phyloP scores from a whole-genome alignment of 2,329 filamentous ascomycete genomes.

The Pyrenochaeta sp. region DNA sequence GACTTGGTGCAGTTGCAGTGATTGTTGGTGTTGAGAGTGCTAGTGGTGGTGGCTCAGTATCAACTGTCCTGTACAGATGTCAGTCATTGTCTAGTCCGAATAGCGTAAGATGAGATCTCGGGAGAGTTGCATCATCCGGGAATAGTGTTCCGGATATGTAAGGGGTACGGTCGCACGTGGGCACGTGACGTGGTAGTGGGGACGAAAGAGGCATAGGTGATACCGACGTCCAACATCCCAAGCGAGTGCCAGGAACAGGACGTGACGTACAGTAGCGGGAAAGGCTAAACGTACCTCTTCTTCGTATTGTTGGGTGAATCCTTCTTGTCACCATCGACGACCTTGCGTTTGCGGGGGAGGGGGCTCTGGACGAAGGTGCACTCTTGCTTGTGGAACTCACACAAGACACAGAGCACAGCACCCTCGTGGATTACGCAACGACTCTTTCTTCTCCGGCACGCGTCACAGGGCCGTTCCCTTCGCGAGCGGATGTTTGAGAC shows the following conservation, averaged over 20 bases:
- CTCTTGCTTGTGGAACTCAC: slow-evolving; percentile 78
- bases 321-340: slow-evolving; percentile 69
- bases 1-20: slow-evolving; percentile 49
- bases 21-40: slow-evolving; percentile 50
- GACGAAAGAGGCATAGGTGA: slow-evolving; percentile 13
- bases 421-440: slow-evolving; percentile 83
- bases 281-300: slow-evolving; percentile 68
- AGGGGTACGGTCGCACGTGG: slow-evolving; percentile 19
- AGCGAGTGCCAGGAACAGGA: slow-evolving; percentile 15
- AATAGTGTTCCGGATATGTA: background rate
- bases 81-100: slow-evolving; percentile 25
- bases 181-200: slow-evolving; percentile 27
- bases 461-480: slow-evolving; percentile 62
- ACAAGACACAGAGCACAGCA: slow-evolving; percentile 74
- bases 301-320: slow-evolving; percentile 65
- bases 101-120: background rate
- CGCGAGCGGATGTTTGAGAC: slow-evolving; percentile 50
- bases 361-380: slow-evolving; percentile 82
- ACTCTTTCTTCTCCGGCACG: slow-evolving; percentile 75
- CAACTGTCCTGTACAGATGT: slow-evolving; percentile 45
- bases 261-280: slow-evolving; percentile 16
- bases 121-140: background rate
- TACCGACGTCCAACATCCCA: slow-evolving; percentile 6
- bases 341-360: slow-evolving; percentile 79
- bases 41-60: slow-evolving; percentile 50